Conservation (phyloP, 805 yeast genomes). For the Pichia nakasei region DNA sequence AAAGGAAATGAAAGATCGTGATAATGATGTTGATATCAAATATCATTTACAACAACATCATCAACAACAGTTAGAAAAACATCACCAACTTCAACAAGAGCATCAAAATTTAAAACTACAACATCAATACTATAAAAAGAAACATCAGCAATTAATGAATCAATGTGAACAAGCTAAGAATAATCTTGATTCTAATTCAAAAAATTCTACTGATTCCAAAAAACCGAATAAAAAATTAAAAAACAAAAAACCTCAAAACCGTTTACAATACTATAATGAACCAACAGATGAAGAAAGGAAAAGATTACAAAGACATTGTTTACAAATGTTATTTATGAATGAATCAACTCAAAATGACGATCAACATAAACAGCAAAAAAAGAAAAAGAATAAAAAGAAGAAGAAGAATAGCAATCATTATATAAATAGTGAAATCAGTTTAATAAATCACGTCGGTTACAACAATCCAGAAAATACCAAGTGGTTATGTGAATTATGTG, state of each 20-base stretch:
- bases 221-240: not conserved
- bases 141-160: not conserved
- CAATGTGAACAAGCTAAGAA: not conserved
- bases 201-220: too few relatives aligned
- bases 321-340: slow-evolving; percentile 2
- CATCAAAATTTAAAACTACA: not conserved
- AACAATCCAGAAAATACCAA: slow-evolving; percentile 1
- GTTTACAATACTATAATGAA: not conserved
- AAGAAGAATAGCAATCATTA: slow-evolving; percentile 1
- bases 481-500: slow-evolving; percentile 38
- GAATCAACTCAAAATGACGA: not conserved
- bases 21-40: not conserved
- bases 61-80: not conserved
- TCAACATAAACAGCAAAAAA: slow-evolving; percentile 4
- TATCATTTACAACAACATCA: not conserved
- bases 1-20: not conserved
- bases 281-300: slow-evolving; percentile 2
- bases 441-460: slow-evolving; percentile 1
- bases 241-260: not conserved
- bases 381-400: slow-evolving; percentile 14
- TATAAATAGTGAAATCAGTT: not conserved
- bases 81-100: not conserved
- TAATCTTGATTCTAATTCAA: not conserved
- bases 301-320: slow-evolving; percentile 1
- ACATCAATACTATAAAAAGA: not conserved